Evolutionary conservation across 176 grass and related monocot genomes (phyloP).

Genomic region (Secale cereale): DNA sequence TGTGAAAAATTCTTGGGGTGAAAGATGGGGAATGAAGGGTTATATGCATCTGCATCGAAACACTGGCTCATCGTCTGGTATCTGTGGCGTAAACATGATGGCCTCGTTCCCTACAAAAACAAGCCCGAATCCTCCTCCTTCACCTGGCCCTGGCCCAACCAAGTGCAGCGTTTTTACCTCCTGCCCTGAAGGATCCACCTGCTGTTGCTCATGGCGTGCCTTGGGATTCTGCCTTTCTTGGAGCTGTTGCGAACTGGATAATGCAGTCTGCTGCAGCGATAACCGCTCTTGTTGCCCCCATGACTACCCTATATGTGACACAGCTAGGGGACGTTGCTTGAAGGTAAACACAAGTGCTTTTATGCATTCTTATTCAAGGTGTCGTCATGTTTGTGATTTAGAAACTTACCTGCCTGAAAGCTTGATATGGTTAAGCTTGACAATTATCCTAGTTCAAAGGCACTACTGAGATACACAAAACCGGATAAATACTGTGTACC

Average conservation of each 20-base stretch:
- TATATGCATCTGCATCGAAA: slow-evolving; percentile 81
- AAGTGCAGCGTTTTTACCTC: slow-evolving; percentile 77
- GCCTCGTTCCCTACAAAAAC: slow-evolving; percentile 83
- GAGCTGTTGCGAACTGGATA: slow-evolving; percentile 84
- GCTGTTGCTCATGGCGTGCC: slow-evolving; percentile 72
- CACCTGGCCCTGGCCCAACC: slow-evolving; percentile 77
- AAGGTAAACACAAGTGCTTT: slow-evolving; percentile 30
- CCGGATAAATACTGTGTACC: background rate
- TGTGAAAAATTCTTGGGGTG: slow-evolving; percentile 95
- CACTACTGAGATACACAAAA: background rate
- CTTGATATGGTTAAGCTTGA: background rate
- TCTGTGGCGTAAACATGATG: slow-evolving; percentile 93
- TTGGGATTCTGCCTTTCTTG: slow-evolving; percentile 82
- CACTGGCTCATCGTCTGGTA: slow-evolving; percentile 43
- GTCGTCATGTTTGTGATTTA: background rate
- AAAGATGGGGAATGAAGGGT: slow-evolving; percentile 86
- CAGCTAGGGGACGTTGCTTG: slow-evolving; percentile 36
- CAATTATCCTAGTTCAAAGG: too few relatives aligned
- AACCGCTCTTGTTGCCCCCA: slow-evolving; percentile 68
- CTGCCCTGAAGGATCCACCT: slow-evolving; percentile 78
- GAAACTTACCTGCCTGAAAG: background rate
- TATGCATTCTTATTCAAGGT: background rate
- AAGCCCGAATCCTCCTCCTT: slow-evolving; percentile 74
- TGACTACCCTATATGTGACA: slow-evolving; percentile 81
- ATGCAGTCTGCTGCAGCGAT: slow-evolving; percentile 79